Evolutionary conservation across 148 eudicot genomes (phyloP), one percentile per base, ranked within the genome.

Genomic region (Rhododendron griersonianum): DNA sequence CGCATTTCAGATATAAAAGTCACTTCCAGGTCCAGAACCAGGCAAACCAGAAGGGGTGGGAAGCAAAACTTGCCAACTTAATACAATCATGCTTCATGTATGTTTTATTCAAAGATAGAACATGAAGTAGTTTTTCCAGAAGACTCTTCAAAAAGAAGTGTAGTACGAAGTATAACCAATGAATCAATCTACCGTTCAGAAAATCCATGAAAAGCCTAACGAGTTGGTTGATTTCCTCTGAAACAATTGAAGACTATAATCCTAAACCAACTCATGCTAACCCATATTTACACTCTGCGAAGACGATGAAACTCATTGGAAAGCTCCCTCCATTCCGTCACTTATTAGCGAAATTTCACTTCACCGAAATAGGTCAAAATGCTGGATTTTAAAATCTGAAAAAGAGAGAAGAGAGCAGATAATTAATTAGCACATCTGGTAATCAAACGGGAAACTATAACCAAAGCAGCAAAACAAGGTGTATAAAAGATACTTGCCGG

Each of bases 211-310:
- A 51, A 47, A 82, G 81, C 67, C 53, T 35, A 37, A 13, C 11
- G n/a, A 82, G 80, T 63, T 44, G 33, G 39, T 86, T 23, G 30
- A 86, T 81, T 86, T 33, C 83, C 83, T 71, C 16, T 69, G 14
- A 61, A 71, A 86, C 21, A 74, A 81, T 81, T 33, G 45, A 21
- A 61, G 28, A 45, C 35, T 23, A 55, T 19, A 21, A 19, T 76
- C 84, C 48, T 47, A 82, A 71, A 86, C 57, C 28, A 86, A 81
- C 84, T 81, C 84, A 81, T 28, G 39, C 53, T 39, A 39, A 73
- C 11, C 50, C 25, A 71, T 50, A 86, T 86, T 37, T 74, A 86
- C 85, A 86, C 45, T 86, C 75, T 18, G 23, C 7, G 51, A 81
- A 8, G 41, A 86, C 30, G 76, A 73, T 35, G 53, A 37, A 81